phyloP scores from a whole-genome alignment of 257 asterid species.

The Solanum arcanum region DNA sequence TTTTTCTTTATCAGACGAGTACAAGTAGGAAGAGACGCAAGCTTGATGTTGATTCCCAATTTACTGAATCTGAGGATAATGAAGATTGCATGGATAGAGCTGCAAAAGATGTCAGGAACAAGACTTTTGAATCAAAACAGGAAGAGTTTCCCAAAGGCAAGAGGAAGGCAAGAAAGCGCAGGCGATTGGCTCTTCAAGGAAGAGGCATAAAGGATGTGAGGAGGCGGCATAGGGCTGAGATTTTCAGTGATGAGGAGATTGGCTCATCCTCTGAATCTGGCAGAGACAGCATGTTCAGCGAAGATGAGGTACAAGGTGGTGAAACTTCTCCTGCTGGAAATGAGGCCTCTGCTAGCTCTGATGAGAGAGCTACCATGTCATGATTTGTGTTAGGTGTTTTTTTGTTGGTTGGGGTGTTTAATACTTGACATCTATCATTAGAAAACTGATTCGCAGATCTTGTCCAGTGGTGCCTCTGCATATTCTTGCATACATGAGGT shows the following conservation, averaged over 20 bases:
- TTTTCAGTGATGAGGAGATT: constrained; percentile 64
- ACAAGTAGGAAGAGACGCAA: constrained; percentile 70
- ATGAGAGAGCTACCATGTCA: constrained; percentile 11
- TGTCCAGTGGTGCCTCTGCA: background rate
- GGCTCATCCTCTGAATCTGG: constrained; percentile 53
- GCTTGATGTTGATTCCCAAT: constrained; percentile 42
- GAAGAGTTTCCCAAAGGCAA: constrained; percentile 90
- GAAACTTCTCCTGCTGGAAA: constrained; percentile 38
- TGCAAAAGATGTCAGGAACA: constrained; percentile 34
- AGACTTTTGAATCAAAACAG: constrained; percentile 51
- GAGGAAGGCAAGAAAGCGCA: constrained; percentile 69
- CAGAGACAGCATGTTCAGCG: constrained; percentile 53
- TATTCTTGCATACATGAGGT: background rate
- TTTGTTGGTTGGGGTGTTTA: background rate
- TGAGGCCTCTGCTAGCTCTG: constrained; percentile 64
- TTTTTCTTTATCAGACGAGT: constrained; percentile 46
- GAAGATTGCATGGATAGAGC: constrained; percentile 28
- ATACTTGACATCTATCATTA: background rate
- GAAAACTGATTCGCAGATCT: background rate
- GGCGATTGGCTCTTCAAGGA: constrained; percentile 61
- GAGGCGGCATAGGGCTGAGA: constrained; percentile 57
- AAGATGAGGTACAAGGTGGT: constrained; percentile 57
- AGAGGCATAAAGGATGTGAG: constrained; percentile 43
- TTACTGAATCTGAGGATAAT: constrained; percentile 66
- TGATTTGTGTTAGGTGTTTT: background rate